A percentile compares a stretch with the other conserved stretches of the same genome.
phyloP scores from a whole-genome alignment of 441 rosid genomes.

The Gossypium gossypioides region DNA sequence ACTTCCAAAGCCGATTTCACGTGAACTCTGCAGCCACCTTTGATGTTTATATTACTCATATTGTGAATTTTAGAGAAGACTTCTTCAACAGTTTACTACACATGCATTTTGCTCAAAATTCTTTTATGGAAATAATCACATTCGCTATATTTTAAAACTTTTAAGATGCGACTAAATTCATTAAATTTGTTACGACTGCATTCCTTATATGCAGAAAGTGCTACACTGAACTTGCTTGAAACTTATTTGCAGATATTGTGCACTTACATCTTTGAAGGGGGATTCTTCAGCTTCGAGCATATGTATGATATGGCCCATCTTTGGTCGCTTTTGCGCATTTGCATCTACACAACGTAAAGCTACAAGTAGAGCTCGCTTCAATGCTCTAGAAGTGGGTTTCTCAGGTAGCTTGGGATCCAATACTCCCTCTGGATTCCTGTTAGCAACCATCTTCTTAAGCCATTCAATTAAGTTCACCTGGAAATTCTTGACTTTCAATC shows the following conservation, averaged over 20 bases:
- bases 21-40: background rate
- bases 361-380: slow-evolving; percentile 45
- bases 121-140: background rate
- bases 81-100: background rate
- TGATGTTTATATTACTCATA: background rate
- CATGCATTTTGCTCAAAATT: background rate
- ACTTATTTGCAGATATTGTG: slow-evolving; percentile 9
- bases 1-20: background rate
- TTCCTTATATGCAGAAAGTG: background rate
- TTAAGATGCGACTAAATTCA: background rate
- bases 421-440: slow-evolving; percentile 52
- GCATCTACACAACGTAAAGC: slow-evolving; percentile 57
- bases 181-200: background rate
- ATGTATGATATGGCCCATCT: slow-evolving; percentile 53
- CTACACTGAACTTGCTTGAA: background rate
- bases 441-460: slow-evolving; percentile 56
- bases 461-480: slow-evolving; percentile 64
- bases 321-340: slow-evolving; percentile 52
- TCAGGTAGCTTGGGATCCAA: slow-evolving; percentile 53
- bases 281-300: slow-evolving; percentile 65
- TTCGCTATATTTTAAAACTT: background rate
- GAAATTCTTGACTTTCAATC: slow-evolving; percentile 14
- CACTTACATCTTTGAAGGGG: slow-evolving; percentile 39
- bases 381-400: slow-evolving; percentile 40
- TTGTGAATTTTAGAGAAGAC: background rate